A percentile compares a stretch with the other conserved stretches of the same genome.
These are phyloP conservation scores for Aschersonia sp. DNA, from an alignment of 2,329 filamentous ascomycete species.

Conservation along the genomic window DNA sequence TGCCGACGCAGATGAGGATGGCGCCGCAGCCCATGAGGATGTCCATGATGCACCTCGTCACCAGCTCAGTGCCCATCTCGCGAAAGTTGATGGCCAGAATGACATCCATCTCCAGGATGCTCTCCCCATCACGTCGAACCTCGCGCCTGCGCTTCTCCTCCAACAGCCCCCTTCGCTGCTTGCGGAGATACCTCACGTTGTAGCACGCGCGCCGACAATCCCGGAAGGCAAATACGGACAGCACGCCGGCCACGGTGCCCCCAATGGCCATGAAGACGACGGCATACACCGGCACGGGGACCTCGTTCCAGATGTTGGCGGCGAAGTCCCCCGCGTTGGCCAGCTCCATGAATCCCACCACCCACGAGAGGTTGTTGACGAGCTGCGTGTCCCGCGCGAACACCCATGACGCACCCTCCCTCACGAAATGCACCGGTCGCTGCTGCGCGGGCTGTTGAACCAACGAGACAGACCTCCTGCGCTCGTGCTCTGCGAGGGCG, in stretches of 20 bases:
- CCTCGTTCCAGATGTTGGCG: constrained; percentile 41
- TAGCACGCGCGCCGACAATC: constrained; percentile 27
- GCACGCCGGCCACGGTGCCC: constrained; percentile 27
- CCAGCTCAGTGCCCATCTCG: constrained; percentile 33
- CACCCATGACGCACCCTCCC: constrained; percentile 1
- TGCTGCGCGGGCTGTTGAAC: not conserved
- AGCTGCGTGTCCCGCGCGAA: constrained; percentile 8
- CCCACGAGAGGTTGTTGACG: constrained; percentile 14
- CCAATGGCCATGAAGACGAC: constrained; percentile 37
- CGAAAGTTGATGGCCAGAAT: constrained; percentile 29
- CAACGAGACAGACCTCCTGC: not conserved
- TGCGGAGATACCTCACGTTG: constrained; percentile 29
- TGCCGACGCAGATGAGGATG: constrained; percentile 33
- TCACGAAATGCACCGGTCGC: constrained; percentile 6
- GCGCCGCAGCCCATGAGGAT: constrained; percentile 32
- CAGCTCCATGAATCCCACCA: constrained; percentile 36
- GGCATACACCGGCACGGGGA: constrained; percentile 33
- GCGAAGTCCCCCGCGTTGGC: constrained; percentile 42
- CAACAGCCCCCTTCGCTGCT: constrained; percentile 22
- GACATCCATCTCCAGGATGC: constrained; percentile 14
- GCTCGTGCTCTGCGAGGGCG: not conserved
- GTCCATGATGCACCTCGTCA: constrained; percentile 38
- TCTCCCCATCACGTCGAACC: constrained; percentile 1
- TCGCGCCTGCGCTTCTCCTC: constrained; percentile 6
- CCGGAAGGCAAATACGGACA: constrained; percentile 28